A percentile compares a stretch with the other conserved stretches of the same genome.
Conservation (phyloP, 2,329 filamentous ascomycete genomes). For the Phialophora verrucosa region DNA sequence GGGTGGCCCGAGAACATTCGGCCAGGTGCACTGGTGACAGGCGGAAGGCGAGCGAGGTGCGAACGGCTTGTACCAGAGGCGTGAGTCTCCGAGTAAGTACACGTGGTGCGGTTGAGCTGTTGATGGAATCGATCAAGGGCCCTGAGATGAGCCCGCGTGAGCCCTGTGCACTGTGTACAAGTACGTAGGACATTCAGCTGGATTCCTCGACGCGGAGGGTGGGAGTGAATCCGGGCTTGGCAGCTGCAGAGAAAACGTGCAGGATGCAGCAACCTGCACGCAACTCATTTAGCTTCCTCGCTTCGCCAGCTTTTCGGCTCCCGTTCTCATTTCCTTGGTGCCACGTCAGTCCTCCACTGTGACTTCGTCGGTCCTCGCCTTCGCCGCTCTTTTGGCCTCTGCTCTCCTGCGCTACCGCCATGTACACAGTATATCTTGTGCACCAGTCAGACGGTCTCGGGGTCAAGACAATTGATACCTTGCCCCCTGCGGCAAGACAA, state of each 20-base stretch:
- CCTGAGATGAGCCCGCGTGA: background rate
- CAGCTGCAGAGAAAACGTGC: constrained; percentile 5
- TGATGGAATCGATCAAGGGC: background rate
- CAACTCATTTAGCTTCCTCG: constrained; percentile 16
- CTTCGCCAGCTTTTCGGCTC: constrained; percentile 14
- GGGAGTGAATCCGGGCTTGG: background rate
- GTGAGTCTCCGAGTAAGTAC: background rate
- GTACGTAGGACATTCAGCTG: background rate
- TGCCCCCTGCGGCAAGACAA: background rate
- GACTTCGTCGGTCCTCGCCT: background rate
- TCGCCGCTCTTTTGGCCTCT: background rate
- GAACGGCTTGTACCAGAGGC: background rate
- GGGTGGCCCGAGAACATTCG: background rate
- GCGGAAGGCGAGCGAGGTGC: background rate
- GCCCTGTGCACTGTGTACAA: background rate
- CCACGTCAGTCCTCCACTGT: constrained; percentile 27
- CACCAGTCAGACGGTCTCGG: background rate
- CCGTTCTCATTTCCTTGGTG: constrained; percentile 12
- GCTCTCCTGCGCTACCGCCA: too few species aligned
- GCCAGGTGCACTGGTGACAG: background rate
- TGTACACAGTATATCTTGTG: background rate
- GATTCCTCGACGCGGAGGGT: background rate
- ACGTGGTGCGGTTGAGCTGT: background rate
- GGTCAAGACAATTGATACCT: background rate
- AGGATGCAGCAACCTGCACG: constrained; percentile 8